Conservation (phyloP, 1,284 basidiomycete genomes). For the Trametes pubescens region DNA sequence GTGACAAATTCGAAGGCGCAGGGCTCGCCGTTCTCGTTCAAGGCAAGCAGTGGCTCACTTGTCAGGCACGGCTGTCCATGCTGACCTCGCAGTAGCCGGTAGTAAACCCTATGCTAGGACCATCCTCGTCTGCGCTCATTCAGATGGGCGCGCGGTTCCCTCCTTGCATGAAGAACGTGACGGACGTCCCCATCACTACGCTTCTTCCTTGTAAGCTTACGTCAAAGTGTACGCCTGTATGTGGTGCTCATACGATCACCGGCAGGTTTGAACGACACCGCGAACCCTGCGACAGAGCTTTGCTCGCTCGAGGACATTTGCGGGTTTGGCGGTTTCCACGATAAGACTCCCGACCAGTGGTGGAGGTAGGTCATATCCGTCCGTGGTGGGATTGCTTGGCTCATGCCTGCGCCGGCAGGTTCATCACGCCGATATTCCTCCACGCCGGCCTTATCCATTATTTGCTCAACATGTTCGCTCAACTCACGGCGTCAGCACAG, state of each 20-base stretch:
- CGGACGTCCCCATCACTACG: conserved; percentile 65
- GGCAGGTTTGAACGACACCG: conserved; percentile 77
- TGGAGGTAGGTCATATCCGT: conserved; percentile 63
- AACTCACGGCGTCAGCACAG: conserved; percentile 81
- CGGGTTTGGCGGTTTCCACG: conserved; percentile 86
- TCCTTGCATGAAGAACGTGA: conserved; percentile 83
- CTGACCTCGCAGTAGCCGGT: conserved; percentile 38
- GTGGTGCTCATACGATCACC: neutral
- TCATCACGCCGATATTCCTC: conserved; percentile 88
- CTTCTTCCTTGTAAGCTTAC: conserved; percentile 66
- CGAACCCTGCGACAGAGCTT: conserved; percentile 70
- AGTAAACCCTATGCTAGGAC: conserved; percentile 94
- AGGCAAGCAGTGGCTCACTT: conserved; percentile 53
- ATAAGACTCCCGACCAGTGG: conserved; percentile 81
- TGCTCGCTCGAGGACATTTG: conserved; percentile 89
- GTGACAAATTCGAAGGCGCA: conserved; percentile 77
- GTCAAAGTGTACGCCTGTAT: neutral
- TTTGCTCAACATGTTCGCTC: conserved; percentile 89
- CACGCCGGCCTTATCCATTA: conserved; percentile 94
- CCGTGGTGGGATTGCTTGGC: neutral
- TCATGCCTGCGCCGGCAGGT: conserved; percentile 54
- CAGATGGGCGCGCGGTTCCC: conserved; percentile 94
- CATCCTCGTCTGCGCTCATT: conserved; percentile 86
- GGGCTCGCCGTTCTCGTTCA: conserved; percentile 83
- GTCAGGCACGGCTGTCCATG: conserved; percentile 3